These are phyloP conservation scores for Rostrohypoxylon terebratum DNA, from an alignment of 495 filamentous ascomycete species.

Conservation along the genomic window DNA sequence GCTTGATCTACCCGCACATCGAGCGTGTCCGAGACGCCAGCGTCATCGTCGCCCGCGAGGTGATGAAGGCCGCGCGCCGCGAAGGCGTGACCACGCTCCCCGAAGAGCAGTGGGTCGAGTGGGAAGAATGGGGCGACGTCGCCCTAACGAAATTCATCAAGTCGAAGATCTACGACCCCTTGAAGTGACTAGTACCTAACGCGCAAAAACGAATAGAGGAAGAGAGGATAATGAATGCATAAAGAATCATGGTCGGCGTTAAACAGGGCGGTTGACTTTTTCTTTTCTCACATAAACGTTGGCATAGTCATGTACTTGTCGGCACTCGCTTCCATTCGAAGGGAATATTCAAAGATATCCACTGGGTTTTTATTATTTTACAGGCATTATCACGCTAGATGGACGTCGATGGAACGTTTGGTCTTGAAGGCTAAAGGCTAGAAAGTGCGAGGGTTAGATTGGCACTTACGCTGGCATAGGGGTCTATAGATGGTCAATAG, in stretches of 20 bases:
- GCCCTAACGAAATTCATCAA: slow-evolving; percentile 84
- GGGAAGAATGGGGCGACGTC: slow-evolving; percentile 82
- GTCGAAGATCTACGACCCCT: slow-evolving; percentile 82
- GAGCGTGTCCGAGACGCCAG: slow-evolving; percentile 91
- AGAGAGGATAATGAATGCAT: slow-evolving; percentile 30
- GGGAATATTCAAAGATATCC: slow-evolving; percentile 36
- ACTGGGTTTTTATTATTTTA: slow-evolving; percentile 22
- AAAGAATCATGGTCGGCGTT: slow-evolving; percentile 46
- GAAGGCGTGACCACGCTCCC: slow-evolving; percentile 66
- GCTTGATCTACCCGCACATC: slow-evolving; percentile 93
- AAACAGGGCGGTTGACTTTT: slow-evolving; percentile 8
- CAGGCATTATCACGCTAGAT: slow-evolving; percentile 20
- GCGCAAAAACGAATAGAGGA: slow-evolving; percentile 24
- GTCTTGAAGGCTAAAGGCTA: slow-evolving; percentile 10
- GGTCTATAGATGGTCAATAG: slow-evolving; percentile 37
- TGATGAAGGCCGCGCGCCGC: slow-evolving; percentile 86
- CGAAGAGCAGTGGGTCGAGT: slow-evolving; percentile 83
- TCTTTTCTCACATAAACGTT: slow-evolving; percentile 1
- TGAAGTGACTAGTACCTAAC: slow-evolving; percentile 36
- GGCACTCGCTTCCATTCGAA: slow-evolving; percentile 19
- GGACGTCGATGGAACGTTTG: slow-evolving; percentile 18
- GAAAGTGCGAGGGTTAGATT: slow-evolving; percentile 24
- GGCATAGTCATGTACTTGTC: slow-evolving; percentile 35
- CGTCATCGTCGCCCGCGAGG: slow-evolving; percentile 86
- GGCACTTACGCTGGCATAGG: slow-evolving; percentile 26